These are phyloP conservation scores for Pythium scleroteichum DNA, from an alignment of 352 stramenopile genomes.

Conservation along the genomic window DNA sequence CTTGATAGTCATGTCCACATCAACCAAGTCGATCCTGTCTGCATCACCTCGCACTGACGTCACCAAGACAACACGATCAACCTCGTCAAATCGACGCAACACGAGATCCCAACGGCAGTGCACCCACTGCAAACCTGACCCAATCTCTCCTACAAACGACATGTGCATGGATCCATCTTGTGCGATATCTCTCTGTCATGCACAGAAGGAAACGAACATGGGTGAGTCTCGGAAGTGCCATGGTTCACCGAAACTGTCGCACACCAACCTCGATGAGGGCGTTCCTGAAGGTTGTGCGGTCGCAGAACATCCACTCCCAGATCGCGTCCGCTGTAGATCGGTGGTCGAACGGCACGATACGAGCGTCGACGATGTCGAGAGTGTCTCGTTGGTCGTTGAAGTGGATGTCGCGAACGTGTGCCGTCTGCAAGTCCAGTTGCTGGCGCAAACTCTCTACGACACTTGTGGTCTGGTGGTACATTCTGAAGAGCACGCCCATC, in stretches of 20 bases:
- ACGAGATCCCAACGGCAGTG: background rate
- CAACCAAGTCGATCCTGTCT: background rate
- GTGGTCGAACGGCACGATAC: slow-evolving; percentile 10
- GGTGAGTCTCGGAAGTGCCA: too few species aligned
- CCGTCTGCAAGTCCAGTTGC: background rate
- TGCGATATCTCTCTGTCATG: background rate
- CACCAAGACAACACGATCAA: slow-evolving; percentile 15
- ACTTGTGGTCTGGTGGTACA: background rate
- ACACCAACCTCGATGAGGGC: background rate
- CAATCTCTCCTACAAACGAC: background rate
- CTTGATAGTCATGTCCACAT: background rate
- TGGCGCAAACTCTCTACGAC: background rate
- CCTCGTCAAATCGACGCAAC: slow-evolving; percentile 12
- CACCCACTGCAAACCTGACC: background rate
- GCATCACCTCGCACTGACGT: background rate
- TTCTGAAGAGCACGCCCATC: background rate
- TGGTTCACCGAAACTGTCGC: background rate
- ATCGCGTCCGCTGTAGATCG: slow-evolving; percentile 1
- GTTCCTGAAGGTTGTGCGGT: background rate
- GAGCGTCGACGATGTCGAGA: slow-evolving; percentile 6
- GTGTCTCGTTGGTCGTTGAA: slow-evolving; percentile 11
- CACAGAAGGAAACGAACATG: too few species aligned
- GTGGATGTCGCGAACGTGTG: background rate
- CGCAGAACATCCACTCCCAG: background rate
- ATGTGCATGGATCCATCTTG: background rate